Base-by-base conservation (phyloP, 176 grass and related monocot genomes). In the Avena eriantha region DNA sequence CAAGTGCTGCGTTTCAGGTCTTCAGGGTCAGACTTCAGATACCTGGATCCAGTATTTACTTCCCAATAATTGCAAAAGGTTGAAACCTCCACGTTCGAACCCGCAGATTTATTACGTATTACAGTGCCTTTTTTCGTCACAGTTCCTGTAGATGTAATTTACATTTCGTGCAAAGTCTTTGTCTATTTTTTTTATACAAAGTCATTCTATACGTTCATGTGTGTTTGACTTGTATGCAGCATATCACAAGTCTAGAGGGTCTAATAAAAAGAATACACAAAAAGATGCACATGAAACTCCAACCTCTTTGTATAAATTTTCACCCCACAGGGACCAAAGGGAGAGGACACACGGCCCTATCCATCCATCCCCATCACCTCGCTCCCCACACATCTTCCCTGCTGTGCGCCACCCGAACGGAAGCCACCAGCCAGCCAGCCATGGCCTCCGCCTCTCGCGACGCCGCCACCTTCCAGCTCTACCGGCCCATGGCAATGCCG, bases 381-480 rank as follows among this genome's bases (percentile, higher is more conserved):
- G 39, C 39, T 46, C 31, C 68, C 76, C 61, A 79, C 68, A 36
- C 17, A 64, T 36, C 39, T 7, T 41, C 39, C 39, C 67, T 79
- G 63, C 67, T 79, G 63, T 69, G 39, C 77, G 50, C 47, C 34
- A 80, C 80, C 69, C 68, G 58, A 73, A 91, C 80, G 19, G 18
- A 46, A 49, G 69, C 61, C 47, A 22, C 26, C 63, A 66, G 41
- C 55, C 36, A 39, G 39, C 39, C 39, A 41, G 41, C 55, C 77
- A 89, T 80, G 84, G 45, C 45, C 45, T 80, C 88, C 59, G 69
- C 83, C 12, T 88, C 83, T n/a, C 79, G 67, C 66, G 67, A 82
- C 74, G 66, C 81, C 87, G 54, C 90, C 82, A 83, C 70, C 79
- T 86, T 93, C 73, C 83, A 86, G 14, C 17, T 93, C 55, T 78